Conservation (phyloP, 768 basidiomycete species). For the Suillus lakei region DNA sequence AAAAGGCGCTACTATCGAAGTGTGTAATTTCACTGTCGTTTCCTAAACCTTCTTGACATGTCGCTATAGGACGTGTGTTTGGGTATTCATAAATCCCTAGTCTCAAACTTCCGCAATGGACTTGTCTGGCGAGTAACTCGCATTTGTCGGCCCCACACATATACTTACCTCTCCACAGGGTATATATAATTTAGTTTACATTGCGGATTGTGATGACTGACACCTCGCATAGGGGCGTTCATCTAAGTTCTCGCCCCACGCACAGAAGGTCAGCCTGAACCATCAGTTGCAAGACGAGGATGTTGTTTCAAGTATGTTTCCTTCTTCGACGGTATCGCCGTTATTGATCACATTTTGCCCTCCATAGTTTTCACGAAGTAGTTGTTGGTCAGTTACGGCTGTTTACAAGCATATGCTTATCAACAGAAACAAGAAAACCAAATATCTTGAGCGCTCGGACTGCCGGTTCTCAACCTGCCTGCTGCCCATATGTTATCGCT, state of each 20-base stretch:
- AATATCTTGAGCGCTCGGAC: neutral
- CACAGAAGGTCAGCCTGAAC: constrained; percentile 87
- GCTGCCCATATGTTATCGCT: neutral
- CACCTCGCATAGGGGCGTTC: constrained; percentile 75
- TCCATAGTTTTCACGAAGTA: constrained; percentile 7
- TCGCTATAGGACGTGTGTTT: constrained; percentile 78
- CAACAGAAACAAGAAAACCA: neutral
- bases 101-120: constrained; percentile 90
- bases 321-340: constrained; percentile 1
- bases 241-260: constrained; percentile 91
- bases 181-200: constrained; percentile 9
- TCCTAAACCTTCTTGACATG: neutral
- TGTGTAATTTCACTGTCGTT: constrained; percentile 28
- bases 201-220: constrained; percentile 1
- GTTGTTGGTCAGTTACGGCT: neutral
- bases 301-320: constrained; percentile 80
- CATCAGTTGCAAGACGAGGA: constrained; percentile 90
- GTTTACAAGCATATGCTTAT: neutral
- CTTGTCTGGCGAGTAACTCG: constrained; percentile 77
- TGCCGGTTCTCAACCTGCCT: neutral
- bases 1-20: constrained; percentile 93
- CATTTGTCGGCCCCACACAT: neutral
- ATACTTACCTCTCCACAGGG: constrained; percentile 1
- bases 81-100: constrained; percentile 89
- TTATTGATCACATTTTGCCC: neutral